Evolutionary conservation across 495 filamentous ascomycete genomes (phyloP).

Genomic region (Penicillium robsamsonii): DNA sequence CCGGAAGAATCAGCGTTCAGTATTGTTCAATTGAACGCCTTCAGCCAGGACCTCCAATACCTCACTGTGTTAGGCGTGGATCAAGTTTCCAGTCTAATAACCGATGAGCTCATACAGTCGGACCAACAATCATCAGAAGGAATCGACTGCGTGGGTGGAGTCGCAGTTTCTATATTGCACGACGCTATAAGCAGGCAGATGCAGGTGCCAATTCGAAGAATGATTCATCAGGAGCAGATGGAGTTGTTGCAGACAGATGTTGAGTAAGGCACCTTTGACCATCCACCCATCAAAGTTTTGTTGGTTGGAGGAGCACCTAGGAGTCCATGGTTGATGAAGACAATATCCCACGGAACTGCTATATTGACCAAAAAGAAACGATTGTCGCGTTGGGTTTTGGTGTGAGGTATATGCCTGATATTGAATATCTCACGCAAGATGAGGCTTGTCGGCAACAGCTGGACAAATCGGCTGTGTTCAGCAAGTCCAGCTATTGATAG

Average conservation of each 20-base stretch:
- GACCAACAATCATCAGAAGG: neutral
- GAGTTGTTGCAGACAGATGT: conserved; percentile 2
- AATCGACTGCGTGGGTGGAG: neutral
- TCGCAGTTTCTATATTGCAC: neutral
- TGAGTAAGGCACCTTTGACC: neutral
- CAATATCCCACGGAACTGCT: neutral
- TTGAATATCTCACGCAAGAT: neutral
- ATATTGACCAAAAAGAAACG: neutral
- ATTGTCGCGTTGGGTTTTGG: neutral
- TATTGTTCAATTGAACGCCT: conserved; percentile 20
- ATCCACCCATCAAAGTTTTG: conserved; percentile 14
- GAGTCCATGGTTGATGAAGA: conserved; percentile 6
- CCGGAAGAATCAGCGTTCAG: conserved; percentile 24
- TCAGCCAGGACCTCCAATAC: neutral
- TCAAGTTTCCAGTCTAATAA: neutral
- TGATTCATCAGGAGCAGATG: conserved; percentile 12
- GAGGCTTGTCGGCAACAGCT: neutral
- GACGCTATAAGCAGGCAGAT: neutral
- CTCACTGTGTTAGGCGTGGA: conserved; percentile 15
- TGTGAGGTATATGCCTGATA: neutral
- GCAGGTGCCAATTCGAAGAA: neutral
- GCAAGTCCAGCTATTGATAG: neutral
- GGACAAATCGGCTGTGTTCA: neutral
- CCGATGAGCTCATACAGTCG: neutral
- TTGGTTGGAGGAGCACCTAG: conserved; percentile 15